Evolutionary conservation across 2,329 filamentous ascomycete species (phyloP).

Genomic region (Daldinia sp.): DNA sequence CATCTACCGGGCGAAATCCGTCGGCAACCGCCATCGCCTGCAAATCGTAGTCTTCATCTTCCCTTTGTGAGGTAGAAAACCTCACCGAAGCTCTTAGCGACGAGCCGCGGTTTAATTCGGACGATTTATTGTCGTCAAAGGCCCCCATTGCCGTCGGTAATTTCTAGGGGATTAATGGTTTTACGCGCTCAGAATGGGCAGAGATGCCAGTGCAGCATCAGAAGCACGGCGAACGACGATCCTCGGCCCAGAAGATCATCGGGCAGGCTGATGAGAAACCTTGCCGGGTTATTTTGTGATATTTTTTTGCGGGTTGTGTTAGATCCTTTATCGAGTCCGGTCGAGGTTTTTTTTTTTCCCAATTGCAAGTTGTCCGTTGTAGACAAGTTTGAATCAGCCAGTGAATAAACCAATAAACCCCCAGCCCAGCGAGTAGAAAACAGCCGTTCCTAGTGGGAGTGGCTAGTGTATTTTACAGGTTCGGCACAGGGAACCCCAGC

Average conservation of each 20-base stretch:
- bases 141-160: slow-evolving; percentile 51
- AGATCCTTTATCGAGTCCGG: slow-evolving; percentile 14
- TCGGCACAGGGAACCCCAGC: slow-evolving; percentile 32
- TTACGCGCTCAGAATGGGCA: slow-evolving; percentile 33
- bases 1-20: slow-evolving; percentile 45
- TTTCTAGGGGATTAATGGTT: slow-evolving; percentile 26
- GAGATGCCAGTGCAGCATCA: slow-evolving; percentile 43
- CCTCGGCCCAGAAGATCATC: slow-evolving; percentile 42
- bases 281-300: slow-evolving; percentile 17
- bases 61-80: slow-evolving; percentile 46
- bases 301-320: background rate
- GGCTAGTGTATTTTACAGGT: slow-evolving; percentile 34
- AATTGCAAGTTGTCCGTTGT: slow-evolving; percentile 37
- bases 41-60: slow-evolving; percentile 60
- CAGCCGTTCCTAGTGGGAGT: slow-evolving; percentile 26
- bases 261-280: slow-evolving; percentile 22
- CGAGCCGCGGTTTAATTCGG: slow-evolving; percentile 52
- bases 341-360: no score
- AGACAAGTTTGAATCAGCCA: no score
- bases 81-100: slow-evolving; percentile 55
- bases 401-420: slow-evolving; percentile 17
- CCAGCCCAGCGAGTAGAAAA: slow-evolving; percentile 25
- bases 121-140: slow-evolving; percentile 47
- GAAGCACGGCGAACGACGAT: slow-evolving; percentile 39
- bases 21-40: slow-evolving; percentile 59